A percentile compares a stretch with the other conserved stretches of the same genome.
phyloP scores from a whole-genome alignment of 2,329 filamentous ascomycete genomes.

The Zopfia rhizophila region DNA sequence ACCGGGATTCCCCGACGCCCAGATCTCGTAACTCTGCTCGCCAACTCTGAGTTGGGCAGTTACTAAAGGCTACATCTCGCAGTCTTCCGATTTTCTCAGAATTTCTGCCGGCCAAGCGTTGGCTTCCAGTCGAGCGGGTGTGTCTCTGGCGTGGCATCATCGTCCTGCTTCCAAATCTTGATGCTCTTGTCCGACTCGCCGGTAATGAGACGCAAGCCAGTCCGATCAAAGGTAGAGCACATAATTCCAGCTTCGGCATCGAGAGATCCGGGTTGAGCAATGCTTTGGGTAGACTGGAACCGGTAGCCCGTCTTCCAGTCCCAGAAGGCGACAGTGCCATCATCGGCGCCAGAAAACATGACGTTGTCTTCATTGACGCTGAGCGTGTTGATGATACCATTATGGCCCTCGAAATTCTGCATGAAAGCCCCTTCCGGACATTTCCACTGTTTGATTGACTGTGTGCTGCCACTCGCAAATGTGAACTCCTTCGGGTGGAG shows the following conservation, averaged over 20 bases:
- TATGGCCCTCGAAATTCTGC: constrained; percentile 98
- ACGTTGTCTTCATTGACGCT: constrained; percentile 95
- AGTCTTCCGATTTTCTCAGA: too few relatives aligned
- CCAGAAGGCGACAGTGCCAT: constrained; percentile 97
- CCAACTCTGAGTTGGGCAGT: too few relatives aligned
- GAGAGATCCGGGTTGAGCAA: constrained; percentile 91
- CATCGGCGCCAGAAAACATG: constrained; percentile 93
- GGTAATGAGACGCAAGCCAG: constrained; percentile 87
- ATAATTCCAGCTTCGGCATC: constrained; percentile 96
- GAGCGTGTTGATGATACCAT: constrained; percentile 94
- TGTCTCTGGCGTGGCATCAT: constrained; percentile 87
- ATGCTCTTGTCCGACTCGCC: constrained; percentile 93
- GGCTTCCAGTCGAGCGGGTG: constrained; percentile 95
- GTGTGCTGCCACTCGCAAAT: constrained; percentile 90
- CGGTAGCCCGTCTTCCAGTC: constrained; percentile 97
- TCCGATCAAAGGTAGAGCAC: constrained; percentile 90
- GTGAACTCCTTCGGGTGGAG: constrained; percentile 94
- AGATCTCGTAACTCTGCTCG: too few relatives aligned
- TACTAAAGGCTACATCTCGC: too few relatives aligned
- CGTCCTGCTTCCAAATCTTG: constrained; percentile 97
- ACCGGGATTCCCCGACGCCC: too few relatives aligned
- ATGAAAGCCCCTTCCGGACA: constrained; percentile 98
- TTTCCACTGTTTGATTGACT: constrained; percentile 99
- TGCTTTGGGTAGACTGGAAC: constrained; percentile 90
- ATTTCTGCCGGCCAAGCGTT: constrained; percentile 79